Base-by-base conservation (phyloP, 768 basidiomycete genomes). In the Agrocybe praecox region DNA sequence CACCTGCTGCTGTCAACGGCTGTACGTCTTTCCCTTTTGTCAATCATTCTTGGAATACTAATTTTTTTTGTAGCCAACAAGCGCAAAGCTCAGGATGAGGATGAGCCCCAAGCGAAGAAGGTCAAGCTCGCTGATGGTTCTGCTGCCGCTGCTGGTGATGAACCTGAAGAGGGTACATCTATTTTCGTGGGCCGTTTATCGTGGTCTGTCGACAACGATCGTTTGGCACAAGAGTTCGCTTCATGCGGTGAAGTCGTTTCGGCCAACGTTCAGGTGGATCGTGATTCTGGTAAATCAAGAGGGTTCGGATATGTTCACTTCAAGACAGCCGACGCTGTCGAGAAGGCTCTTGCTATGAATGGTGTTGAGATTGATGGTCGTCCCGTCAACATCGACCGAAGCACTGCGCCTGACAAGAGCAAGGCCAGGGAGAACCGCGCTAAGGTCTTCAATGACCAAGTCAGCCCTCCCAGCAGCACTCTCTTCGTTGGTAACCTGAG, bases 171-270 rank as follows among this genome's bases (percentile, higher is more conserved):
- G 55, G 77, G 78, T 15, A 87, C 80, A 65, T 87, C 89, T 36
- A 82, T 98, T 64, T 98, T 96, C 67, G 94, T 99, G 62, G 96
- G 96, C 53, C 83, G 84, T 56, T 82, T 99, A 45, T 96, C 94
- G 12, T 99, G 96, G 96, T 92, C 91, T 70, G 90, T 98, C 60
- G 96, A 98, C 78, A 90, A 93, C 69, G 96, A 98, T 73, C 92
- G 94, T 81, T 87, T 98, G 59, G 85, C 89, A 48, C 82, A 88
- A 71, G 96, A 98, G 72, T 98, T 99, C 62, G 86, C 88, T 29
- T 78, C 81, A 52, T 95, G 88, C 65, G 97, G 97, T 49, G 92
- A 96, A 75, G 85, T 99, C 65, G 83, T 86, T 58, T 86, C 86
- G n/a, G 94, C 93, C 6, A 87, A 83, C n/a, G 94, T 98, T 58